Base-by-base conservation (phyloP, 164 flowering plant species). In the Euptelea pleiosperma region DNA sequence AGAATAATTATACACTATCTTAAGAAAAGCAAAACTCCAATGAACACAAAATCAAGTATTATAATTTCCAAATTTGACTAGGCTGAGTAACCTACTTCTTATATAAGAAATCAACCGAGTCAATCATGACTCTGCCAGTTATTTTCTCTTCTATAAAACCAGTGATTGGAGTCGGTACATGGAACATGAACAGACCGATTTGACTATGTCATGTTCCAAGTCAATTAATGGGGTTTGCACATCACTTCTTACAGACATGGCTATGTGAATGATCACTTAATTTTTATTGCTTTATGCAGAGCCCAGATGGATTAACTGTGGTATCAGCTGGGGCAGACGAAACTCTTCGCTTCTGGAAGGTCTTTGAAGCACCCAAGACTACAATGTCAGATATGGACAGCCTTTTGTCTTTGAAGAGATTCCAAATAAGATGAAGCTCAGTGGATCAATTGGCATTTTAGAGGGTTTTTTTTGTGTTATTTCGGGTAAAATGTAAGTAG, bases 301-400 rank as follows among this genome's bases (percentile, higher is more conserved):
- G 78, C 59, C 84, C 87, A 39, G 84, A 80, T 76, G 87, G 81
- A 31, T 45, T 59, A 31, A 76, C 79, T 34, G 79, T 75, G 25
- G 79, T 44, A 34, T 74, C 82, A 22, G 83, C 81, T 24, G 78
- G 60, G 3, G 81, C 72, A 15, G 83, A 79, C 54, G 79, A 76
- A 59, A 76, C 84, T n/a, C 70, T 79, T 72, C 78, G 79, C 18
- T 68, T 81, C 41, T 75, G 81, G 83, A 70, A 81, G 35, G 58
- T 58, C 33, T 81, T 79, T 68, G 74, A 76, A 47, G 75, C 77
- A 14, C 73, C 77, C 11, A 5, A 40, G 19, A 10, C n/a, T 34
- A 56, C 61, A 26, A 33, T 42, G n/a, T 34, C 66, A 33, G 62
- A 18, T 29, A 44, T 40, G 12, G 55, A 74, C 12, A 58, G 70